Evolutionary conservation across 139 green algal species (phyloP).

Genomic region (Pseudopediastrum boryanum): DNA sequence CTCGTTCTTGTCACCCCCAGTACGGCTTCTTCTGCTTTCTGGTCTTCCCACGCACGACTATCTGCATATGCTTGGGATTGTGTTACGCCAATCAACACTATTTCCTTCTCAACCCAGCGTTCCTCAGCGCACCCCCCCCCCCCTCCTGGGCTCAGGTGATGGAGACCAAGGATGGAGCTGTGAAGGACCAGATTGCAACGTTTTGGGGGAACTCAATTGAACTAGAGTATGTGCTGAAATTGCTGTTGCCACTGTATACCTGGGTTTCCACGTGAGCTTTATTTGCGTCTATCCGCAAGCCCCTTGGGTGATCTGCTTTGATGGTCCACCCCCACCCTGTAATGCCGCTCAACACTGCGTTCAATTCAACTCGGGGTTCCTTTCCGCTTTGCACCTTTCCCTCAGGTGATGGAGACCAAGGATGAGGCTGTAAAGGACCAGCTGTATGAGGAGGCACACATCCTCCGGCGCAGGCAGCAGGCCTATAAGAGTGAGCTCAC

Average conservation of each 20-base stretch:
- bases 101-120: not conserved
- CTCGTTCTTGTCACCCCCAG: no score
- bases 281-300: not conserved
- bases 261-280: no score
- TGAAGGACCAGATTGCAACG: conserved; percentile 72
- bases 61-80: no score
- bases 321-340: not conserved
- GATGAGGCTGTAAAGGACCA: conserved; percentile 69
- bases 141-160: conserved; percentile 69
- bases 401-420: conserved; percentile 82
- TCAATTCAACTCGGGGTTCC: not conserved
- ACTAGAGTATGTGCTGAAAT: no score
- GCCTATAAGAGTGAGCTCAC: conserved; percentile 62
- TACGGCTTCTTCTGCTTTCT: no score
- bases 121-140: not conserved
- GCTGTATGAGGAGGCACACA: conserved; percentile 86
- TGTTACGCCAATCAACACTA: not conserved
- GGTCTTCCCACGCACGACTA: no score
- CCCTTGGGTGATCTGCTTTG: not conserved
- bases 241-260: no score
- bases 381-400: not conserved
- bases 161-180: conserved; percentile 78
- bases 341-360: not conserved
- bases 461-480: conserved; percentile 53
- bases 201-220: no score